Conservation (phyloP, 1,139 yeast genomes). For the Yamadazyma sp. region DNA sequence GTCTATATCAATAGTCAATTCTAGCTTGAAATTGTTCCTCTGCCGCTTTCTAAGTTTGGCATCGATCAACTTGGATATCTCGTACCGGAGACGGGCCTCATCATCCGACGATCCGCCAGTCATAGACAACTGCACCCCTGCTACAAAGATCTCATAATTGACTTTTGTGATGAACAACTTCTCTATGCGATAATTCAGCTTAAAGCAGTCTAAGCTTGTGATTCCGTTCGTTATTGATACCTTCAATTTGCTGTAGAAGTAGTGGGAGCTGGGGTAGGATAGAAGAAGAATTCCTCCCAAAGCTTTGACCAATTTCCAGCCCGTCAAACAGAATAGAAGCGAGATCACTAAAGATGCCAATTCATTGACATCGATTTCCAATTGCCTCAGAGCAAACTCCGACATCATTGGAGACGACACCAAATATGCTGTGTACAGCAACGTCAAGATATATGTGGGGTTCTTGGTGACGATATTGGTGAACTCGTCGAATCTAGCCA, state of each 20-base stretch:
- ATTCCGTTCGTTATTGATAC: constrained; percentile 37
- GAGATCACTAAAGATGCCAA: constrained; percentile 53
- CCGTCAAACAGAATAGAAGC: constrained; percentile 47
- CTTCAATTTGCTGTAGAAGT: constrained; percentile 39
- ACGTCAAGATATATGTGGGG: constrained; percentile 65
- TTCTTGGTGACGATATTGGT: constrained; percentile 33
- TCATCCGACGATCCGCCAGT: constrained; percentile 71
- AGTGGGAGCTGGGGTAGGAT: constrained; percentile 49
- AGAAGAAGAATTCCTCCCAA: constrained; percentile 54
- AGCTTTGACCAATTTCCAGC: constrained; percentile 53
- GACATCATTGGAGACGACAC: constrained; percentile 36
- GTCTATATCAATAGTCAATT: constrained; percentile 63
- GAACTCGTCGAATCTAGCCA: constrained; percentile 14
- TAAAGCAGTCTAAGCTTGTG: constrained; percentile 48
- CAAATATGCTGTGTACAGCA: constrained; percentile 49
- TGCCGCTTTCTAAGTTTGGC: constrained; percentile 25
- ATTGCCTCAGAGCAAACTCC: constrained; percentile 23
- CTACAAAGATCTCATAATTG: constrained; percentile 57
- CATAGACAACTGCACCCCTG: constrained; percentile 56
- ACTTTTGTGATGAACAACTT: constrained; percentile 59
- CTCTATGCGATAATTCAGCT: constrained; percentile 46
- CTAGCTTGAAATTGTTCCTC: constrained; percentile 38
- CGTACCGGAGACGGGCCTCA: constrained; percentile 56
- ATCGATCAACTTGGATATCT: constrained; percentile 49
- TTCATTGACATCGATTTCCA: constrained; percentile 46